Base-by-base conservation (phyloP, 441 rosid species). In the Mallotus japonicus region DNA sequence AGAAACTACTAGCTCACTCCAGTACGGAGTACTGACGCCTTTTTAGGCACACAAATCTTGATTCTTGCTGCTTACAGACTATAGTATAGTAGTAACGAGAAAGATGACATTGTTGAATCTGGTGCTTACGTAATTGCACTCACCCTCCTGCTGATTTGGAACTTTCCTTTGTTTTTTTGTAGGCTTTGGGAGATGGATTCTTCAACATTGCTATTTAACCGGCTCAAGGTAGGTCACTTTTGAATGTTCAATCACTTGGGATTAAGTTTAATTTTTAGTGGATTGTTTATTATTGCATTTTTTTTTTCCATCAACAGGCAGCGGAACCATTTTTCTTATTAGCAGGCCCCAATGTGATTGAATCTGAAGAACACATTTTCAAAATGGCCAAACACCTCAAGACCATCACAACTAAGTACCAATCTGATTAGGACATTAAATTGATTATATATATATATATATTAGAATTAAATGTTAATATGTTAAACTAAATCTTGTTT, bases 301-400 rank as follows among this genome's bases (percentile, higher is more conserved):
- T 51, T 8, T 63, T 63, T 71, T 12, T 11, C 62, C 40, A 77
- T 66, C 22, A 10, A 65, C 88, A 93, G 97, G 85, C 78, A 47
- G 88, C 97, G 14, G 88, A 89, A 20, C 96, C 97, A 4, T 91
- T 93, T 78, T 93, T 93, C 86, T 75, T 93, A 76, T 74, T 93
- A 70, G 97, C 97, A 1, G 98, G 97, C 55, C 98, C 96, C 75
- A 91, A 90, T 87, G 98, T 90, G 78, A 93, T 93, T 73, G 97
- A 91, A 85, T 93, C 97, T 6, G 98, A 93, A 73, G 94, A 93
- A 58, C 97, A 93, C 78, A 74, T 87, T 79, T 77, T 91, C 55
- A 79, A 75, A 62, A 88, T 93, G 95, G 97, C 98, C 46, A 83
- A 77, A 28, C 88, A 87, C 76, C 83, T 93, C 60, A 93, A 89